Base-by-base conservation (phyloP, 495 filamentous ascomycete genomes). In the Parathielavia appendiculata region DNA sequence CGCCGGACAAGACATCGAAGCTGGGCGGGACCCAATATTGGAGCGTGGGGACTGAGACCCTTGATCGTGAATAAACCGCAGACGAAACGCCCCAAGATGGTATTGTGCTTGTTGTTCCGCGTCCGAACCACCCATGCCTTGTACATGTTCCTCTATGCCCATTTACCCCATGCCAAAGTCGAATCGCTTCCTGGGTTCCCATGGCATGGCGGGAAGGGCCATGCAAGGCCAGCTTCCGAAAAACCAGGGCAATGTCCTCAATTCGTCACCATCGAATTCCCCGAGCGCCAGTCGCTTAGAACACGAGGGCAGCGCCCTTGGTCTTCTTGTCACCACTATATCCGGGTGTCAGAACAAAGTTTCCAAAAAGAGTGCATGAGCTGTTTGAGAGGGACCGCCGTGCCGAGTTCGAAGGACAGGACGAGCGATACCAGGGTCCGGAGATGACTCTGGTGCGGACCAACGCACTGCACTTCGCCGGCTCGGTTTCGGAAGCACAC, bases 271-370 rank as follows among this genome's bases (percentile, higher is more conserved):
- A 63, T 56, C 68, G 23, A 59, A 56, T 54, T 63, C 51, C 39
- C 66, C 41, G 51, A 44, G 51, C 43, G 54, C 57, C 58, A 51
- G 35, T 50, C 64, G 71, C 66, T 81, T 93, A 99, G 82, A 97
- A 99, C 68, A 99, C 95, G 71, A 99, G 84, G 68, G 95, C 95
- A 71, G 93, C 93, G 86, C 95, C 95, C 89, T 99, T 99, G 73
- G 95, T 99, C 91, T 99, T 99, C 91, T 99, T 99, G 86, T 99
- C 95, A 82, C 95, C 95, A 86, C 93, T 96, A 66, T 76, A 73
- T 60, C 48, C 54, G 58, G 48, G 10, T 20, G 61, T 69, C 39
- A 71, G 68, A 54, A 65, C 26, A 20, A 41, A 7, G 41, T 53
- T 23, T 35, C 41, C 8, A 53, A 30, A 30, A n/a, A 10, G n/a